These are phyloP conservation scores for Sesbania bispinosa DNA, from an alignment of 306 rosid species.

Conservation along the genomic window DNA sequence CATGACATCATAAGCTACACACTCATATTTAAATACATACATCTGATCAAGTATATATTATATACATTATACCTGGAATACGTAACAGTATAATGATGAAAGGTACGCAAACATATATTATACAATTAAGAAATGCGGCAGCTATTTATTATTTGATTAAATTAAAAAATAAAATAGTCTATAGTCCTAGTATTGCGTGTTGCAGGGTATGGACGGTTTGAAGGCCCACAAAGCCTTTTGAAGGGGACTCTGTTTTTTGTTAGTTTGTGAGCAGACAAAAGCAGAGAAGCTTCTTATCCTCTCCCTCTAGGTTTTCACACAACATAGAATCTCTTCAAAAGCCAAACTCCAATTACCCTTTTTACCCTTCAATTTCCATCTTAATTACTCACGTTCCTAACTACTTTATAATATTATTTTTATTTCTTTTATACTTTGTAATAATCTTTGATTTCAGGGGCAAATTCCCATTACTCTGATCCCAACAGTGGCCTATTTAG, in stretches of 20 bases:
- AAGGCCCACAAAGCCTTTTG: conserved; percentile 55
- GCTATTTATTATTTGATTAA: conserved; percentile 28
- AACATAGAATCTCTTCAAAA: conserved; percentile 72
- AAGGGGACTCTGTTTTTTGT: conserved; percentile 53
- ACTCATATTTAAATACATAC: background rate
- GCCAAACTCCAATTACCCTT: no score
- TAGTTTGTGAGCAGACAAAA: conserved; percentile 94
- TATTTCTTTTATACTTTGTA: background rate
- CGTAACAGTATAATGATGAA: conserved; percentile 22
- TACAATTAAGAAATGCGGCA: conserved; percentile 9
- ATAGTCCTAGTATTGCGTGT: conserved; percentile 67
- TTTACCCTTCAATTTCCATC: conserved; percentile 9
- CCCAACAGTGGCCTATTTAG: conserved; percentile 70
- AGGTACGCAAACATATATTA: background rate
- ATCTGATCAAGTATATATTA: background rate
- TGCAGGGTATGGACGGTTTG: conserved; percentile 51
- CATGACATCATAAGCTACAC: conserved; percentile 16
- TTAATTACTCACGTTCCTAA: conserved; percentile 15
- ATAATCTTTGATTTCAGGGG: conserved; percentile 27
- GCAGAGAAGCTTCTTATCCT: conserved; percentile 96
- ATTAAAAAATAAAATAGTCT: no score
- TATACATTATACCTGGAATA: background rate
- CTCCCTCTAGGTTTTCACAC: conserved; percentile 69
- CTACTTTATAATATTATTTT: no score
- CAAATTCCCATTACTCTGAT: background rate